Conservation (phyloP, 2,329 filamentous ascomycete species). For the Neonectria faginata region DNA sequence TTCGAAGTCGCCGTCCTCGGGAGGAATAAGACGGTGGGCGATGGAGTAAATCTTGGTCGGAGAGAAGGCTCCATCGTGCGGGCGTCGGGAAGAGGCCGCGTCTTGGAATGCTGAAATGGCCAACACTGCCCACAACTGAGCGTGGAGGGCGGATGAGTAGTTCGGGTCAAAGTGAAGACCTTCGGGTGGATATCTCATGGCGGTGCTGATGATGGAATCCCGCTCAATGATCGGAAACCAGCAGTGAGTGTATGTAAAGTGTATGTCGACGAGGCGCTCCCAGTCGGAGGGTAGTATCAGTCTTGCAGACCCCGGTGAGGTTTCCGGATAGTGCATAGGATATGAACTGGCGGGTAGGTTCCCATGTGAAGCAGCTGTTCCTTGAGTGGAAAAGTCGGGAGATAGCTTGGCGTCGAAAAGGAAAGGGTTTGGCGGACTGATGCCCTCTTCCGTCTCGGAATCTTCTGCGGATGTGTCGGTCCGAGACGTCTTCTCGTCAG, state of each 20-base stretch:
- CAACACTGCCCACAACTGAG: constrained; percentile 70
- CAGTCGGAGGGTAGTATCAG: constrained; percentile 63
- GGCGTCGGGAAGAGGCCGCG: constrained; percentile 38
- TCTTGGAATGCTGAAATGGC: constrained; percentile 69
- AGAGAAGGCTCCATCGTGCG: constrained; percentile 19
- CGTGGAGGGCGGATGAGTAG: constrained; percentile 56
- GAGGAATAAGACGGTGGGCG: constrained; percentile 62
- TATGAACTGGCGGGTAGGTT: constrained; percentile 20
- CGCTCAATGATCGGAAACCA: constrained; percentile 82
- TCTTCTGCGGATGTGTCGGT: constrained; percentile 52
- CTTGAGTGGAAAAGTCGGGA: constrained; percentile 36
- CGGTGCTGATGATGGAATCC: constrained; percentile 66
- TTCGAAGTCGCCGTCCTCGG: constrained; percentile 61
- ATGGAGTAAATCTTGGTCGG: constrained; percentile 60
- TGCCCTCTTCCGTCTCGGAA: constrained; percentile 47
- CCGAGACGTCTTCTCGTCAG: constrained; percentile 53
- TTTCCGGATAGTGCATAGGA: constrained; percentile 18
- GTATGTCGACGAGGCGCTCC: constrained; percentile 75
- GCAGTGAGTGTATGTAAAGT: constrained; percentile 79
- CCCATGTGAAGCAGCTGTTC: constrained; percentile 26
- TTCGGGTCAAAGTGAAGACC: constrained; percentile 47
- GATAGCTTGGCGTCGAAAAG: constrained; percentile 37
- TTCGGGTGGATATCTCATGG: constrained; percentile 55
- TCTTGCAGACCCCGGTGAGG: constrained; percentile 33
- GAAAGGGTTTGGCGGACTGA: constrained; percentile 37